Base-by-base conservation (phyloP, 192 early-diverging fungal species). In the Diversispora eburnea region DNA sequence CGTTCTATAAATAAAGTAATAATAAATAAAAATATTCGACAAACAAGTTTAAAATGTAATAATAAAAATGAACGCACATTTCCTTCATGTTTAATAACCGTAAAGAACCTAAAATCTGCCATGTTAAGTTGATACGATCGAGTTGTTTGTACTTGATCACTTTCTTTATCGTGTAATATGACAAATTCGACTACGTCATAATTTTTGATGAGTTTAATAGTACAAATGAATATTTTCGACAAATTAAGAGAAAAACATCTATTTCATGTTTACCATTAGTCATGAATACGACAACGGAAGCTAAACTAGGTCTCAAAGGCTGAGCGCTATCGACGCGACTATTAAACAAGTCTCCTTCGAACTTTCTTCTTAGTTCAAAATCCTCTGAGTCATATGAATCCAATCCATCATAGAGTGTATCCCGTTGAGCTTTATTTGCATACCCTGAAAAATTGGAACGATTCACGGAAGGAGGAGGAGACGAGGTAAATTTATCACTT, bases 51-150 rank as follows among this genome's bases (percentile, higher is more conserved):
- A 4, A 45, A 45, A 45, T 42, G 5, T n/a, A 42, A 42, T 42
- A 12, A 8, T 33, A 43, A 63, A 19, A 60, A 42, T 5, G 25
- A n/a, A 15, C 78, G 55, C 74, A 81, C 81, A 45, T 79, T 75
- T 22, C 80, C 82, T 67, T 81, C 75, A 63, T 88, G 79, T 62
- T 86, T 86, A 13, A 82, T 80, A 0, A 72, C 86, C 33, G 77
- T 74, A 72, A 84, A 86, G 58, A 81, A 83, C 60, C 79, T 75
- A 22, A 84, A 80, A 5, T 88, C 85, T 13, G 74, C 43, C 60
- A 81, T 76, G 19, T 73, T 71, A 12, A 75, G 47, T 19, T 75
- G 79, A 72, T 81, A 81, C 4, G 49, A 49, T 20, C 58, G 56
- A 10, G 12, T 5, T 8, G 69, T 58, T 70, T 55, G 15, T 41